These are phyloP conservation scores for Somion occarium DNA, from an alignment of 1,284 basidiomycete genomes.

Conservation along the genomic window DNA sequence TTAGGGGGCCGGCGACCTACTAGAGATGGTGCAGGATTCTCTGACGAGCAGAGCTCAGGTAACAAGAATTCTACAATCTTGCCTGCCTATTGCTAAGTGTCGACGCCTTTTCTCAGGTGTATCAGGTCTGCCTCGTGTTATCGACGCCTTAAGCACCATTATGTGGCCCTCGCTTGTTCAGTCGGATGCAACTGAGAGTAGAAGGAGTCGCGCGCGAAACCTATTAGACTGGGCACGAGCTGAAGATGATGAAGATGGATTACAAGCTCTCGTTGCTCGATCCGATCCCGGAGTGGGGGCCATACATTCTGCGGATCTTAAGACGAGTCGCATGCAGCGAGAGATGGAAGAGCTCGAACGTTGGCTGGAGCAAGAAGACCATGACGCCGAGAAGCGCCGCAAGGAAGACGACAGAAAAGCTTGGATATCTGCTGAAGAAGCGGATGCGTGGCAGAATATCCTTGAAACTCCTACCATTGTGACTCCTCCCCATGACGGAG, in stretches of 20 bases:
- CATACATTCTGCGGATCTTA: slow-evolving; percentile 9
- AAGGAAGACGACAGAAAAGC: slow-evolving; percentile 14
- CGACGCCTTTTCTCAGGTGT: slow-evolving; percentile 34
- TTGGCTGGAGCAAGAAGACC: slow-evolving; percentile 54
- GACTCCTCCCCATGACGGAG: slow-evolving; percentile 16
- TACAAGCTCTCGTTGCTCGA: slow-evolving; percentile 28
- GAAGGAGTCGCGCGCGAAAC: slow-evolving; percentile 28
- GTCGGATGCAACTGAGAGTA: slow-evolving; percentile 23
- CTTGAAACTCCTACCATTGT: slow-evolving; percentile 22
- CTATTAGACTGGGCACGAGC: slow-evolving; percentile 32
- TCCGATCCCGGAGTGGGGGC: slow-evolving; percentile 15
- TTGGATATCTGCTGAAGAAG: slow-evolving; percentile 17
- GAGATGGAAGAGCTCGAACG: slow-evolving; percentile 56
- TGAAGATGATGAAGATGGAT: slow-evolving; percentile 30
- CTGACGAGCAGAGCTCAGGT: slow-evolving; percentile 26
- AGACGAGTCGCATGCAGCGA: slow-evolving; percentile 34
- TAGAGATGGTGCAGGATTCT: slow-evolving; percentile 18
- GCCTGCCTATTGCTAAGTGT: not conserved
- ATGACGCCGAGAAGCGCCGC: slow-evolving; percentile 12
- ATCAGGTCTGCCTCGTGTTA: slow-evolving; percentile 58
- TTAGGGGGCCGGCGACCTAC: slow-evolving; percentile 17
- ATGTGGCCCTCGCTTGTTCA: slow-evolving; percentile 79
- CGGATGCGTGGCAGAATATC: slow-evolving; percentile 19
- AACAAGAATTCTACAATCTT: not conserved
- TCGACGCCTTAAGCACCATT: slow-evolving; percentile 76